phyloP scores from a whole-genome alignment of 1,139 yeast species.

The Geotrichum europaeum region DNA sequence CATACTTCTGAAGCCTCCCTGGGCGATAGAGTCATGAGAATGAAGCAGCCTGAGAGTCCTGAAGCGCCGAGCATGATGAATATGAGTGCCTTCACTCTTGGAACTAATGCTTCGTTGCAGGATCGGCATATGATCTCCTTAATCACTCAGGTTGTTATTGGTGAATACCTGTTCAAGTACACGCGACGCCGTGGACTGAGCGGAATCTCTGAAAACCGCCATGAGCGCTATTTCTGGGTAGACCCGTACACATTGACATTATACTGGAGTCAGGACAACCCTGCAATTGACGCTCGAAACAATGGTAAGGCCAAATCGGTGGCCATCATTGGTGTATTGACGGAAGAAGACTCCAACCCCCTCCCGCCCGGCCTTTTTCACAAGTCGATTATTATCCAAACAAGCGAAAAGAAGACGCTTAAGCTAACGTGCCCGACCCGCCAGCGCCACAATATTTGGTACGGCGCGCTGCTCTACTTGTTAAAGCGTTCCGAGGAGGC shows the following conservation, averaged over 20 bases:
- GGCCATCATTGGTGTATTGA: constrained; percentile 72
- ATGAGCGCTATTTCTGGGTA: constrained; percentile 92
- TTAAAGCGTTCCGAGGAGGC: constrained; percentile 65
- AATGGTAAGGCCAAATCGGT: constrained; percentile 61
- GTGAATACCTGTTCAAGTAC: constrained; percentile 84
- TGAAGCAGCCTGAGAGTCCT: constrained; percentile 7
- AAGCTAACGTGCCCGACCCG: constrained; percentile 85
- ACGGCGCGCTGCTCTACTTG: constrained; percentile 71
- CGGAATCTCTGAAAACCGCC: constrained; percentile 73
- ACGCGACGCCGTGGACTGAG: constrained; percentile 74
- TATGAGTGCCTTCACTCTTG: constrained; percentile 45
- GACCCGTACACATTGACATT: constrained; percentile 89
- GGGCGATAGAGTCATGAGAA: neutral
- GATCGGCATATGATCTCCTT: constrained; percentile 79
- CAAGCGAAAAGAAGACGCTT: constrained; percentile 55
- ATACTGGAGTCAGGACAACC: constrained; percentile 84
- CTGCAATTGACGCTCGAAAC: constrained; percentile 52
- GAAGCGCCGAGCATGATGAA: constrained; percentile 18
- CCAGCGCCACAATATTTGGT: constrained; percentile 89
- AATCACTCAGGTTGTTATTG: constrained; percentile 86
- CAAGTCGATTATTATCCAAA: constrained; percentile 72
- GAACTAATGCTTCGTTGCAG: constrained; percentile 53
- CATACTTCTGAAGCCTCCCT: constrained; percentile 2
- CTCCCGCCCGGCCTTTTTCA: constrained; percentile 85
- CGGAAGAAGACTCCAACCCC: constrained; percentile 84